Conservation (phyloP, 179 eudicot species). For the Carnegiea gigantea region DNA sequence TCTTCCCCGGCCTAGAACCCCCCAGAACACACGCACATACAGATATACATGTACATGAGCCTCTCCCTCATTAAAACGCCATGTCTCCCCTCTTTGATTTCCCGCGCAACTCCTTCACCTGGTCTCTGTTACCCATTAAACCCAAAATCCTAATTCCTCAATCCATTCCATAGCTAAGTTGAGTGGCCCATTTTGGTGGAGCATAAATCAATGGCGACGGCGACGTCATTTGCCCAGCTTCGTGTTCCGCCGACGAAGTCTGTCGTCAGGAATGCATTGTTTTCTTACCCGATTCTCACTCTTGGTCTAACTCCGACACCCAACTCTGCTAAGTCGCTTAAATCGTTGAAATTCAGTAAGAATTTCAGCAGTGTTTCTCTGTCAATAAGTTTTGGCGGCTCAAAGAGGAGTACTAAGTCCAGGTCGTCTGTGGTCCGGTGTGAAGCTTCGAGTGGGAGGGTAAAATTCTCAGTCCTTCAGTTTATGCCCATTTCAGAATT, state of each 20-base stretch:
- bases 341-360: conserved; percentile 22
- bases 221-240: neutral
- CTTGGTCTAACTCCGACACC: neutral
- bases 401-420: conserved; percentile 22
- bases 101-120: neutral
- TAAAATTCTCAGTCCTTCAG: conserved; percentile 13
- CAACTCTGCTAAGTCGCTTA: neutral
- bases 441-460: conserved; percentile 63
- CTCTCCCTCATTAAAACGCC: neutral
- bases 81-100: neutral
- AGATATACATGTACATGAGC: neutral
- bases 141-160: too few relatives aligned
- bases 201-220: too few relatives aligned
- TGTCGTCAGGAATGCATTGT: neutral
- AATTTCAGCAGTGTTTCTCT: conserved; percentile 26
- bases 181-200: too few relatives aligned
- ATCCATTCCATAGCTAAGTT: too few relatives aligned
- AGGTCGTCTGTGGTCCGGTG: conserved; percentile 54
- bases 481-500: neutral
- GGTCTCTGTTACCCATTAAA: too few relatives aligned
- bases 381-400: conserved; percentile 20
- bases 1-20: conserved; percentile 10
- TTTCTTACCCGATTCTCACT: neutral
- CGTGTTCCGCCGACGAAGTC: neutral
- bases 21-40: conserved; percentile 1